These are phyloP conservation scores for Dionaea muscipula DNA, from an alignment of 179 eudicot genomes.

Conservation along the genomic window DNA sequence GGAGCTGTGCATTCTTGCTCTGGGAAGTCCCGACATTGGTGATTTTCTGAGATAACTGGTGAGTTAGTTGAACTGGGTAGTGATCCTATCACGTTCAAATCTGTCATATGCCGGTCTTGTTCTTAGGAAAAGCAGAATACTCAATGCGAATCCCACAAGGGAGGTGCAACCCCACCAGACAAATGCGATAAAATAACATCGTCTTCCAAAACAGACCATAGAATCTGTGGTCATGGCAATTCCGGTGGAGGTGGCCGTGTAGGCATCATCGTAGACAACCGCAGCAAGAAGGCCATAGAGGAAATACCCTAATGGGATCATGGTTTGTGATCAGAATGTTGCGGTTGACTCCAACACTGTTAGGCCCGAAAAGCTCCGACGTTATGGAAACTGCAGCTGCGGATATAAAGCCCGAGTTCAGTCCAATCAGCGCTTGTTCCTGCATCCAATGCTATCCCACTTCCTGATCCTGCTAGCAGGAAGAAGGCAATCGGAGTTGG, in stretches of 20 bases:
- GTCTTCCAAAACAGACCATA: slow-evolving; percentile 35
- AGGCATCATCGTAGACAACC: slow-evolving; percentile 21
- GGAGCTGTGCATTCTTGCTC: no score
- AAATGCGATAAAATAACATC: slow-evolving; percentile 39
- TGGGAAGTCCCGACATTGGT: no score
- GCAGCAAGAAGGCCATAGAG: slow-evolving; percentile 17
- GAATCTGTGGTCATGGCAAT: slow-evolving; percentile 7
- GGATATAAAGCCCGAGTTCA: slow-evolving; percentile 13
- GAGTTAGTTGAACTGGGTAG: background rate
- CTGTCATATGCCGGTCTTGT: slow-evolving; percentile 35
- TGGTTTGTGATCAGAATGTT: slow-evolving; percentile 43
- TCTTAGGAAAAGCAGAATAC: slow-evolving; percentile 38
- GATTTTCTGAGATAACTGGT: no score
- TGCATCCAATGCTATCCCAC: background rate
- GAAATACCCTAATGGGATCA: slow-evolving; percentile 37
- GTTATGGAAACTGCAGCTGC: slow-evolving; percentile 21
- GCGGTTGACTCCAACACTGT: slow-evolving; percentile 35
- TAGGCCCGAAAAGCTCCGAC: slow-evolving; percentile 40
- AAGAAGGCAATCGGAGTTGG: slow-evolving; percentile 12
- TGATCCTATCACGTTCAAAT: slow-evolving; percentile 21
- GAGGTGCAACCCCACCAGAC: slow-evolving; percentile 46
- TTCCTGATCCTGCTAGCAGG: slow-evolving; percentile 2
- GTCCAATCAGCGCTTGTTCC: slow-evolving; percentile 10
- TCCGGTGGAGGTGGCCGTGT: no score
- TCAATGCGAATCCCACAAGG: slow-evolving; percentile 29